Base-by-base conservation (phyloP, 1,284 basidiomycete species). In the Fomitopsis palustris region DNA sequence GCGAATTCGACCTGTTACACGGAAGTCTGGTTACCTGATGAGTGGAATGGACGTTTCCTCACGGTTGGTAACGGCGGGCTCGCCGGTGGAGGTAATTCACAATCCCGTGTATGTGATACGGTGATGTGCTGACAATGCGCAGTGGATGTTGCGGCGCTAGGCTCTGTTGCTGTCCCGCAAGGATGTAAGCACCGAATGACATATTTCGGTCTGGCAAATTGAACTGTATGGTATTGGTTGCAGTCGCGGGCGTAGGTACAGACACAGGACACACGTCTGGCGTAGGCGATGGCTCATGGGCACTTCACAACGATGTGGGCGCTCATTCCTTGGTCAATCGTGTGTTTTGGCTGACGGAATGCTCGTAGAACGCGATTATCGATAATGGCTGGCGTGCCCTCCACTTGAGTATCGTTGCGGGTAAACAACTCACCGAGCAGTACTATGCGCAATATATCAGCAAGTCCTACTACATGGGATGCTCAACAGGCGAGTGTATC, bases 391-490 rank as follows among this genome's bases (percentile, higher is more conserved):
- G 64, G 63, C 62, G 72, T 2, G 67, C 72, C 9, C 39, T 73
- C 52, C 71, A 72, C 55, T 51, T 69, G 39, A 67, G 66, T 52
- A 65, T 68, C 19, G 59, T 67, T 25, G 59, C 64, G 2, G 72
- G 68, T 4, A 72, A 72, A 56, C 61, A 68, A 55, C 59, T 73
- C 37, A 63, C 67, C 7, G 33, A 61, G 38, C 57, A 66, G 27
- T 71, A 70, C 58, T 73, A 73, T 53, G 59, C 60, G 10, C 54
- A 54, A 10, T 23, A 64, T 2, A 62, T 63, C 39, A 61, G 58
- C 21, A 70, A 68, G 51, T 67, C 70, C 9, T 73, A 72, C 53
- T 73, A 69, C 55, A 55, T 72, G 12, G 70, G 71, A 8, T 72
- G 71, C 54, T 73, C 72, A 4, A 69, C 64, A 9, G 72, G 72